Evolutionary conservation across 1,139 yeast species (phyloP).

Genomic region (Hanseniaspora uvarum): DNA sequence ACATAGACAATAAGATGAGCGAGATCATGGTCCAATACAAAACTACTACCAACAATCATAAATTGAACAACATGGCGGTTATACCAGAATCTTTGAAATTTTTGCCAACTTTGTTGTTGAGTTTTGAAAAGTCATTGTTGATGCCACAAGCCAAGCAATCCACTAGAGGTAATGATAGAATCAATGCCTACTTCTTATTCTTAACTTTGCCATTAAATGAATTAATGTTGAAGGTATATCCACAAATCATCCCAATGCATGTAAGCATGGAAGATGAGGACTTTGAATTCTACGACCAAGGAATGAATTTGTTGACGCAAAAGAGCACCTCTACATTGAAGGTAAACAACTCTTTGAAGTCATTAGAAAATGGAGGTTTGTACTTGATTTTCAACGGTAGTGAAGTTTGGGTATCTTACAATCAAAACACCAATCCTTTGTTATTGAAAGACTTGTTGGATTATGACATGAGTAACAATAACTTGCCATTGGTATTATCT

Average conservation of each 20-base stretch:
- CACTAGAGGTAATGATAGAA: constrained; percentile 48
- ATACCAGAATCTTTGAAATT: constrained; percentile 75
- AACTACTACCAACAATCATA: constrained; percentile 39
- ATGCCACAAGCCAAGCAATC: constrained; percentile 42
- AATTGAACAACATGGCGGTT: constrained; percentile 45
- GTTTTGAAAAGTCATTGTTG: constrained; percentile 60
- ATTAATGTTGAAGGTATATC: constrained; percentile 62
- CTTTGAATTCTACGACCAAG: constrained; percentile 39
- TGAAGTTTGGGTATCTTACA: constrained; percentile 55
- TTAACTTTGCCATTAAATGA: constrained; percentile 48
- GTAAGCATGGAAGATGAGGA: constrained; percentile 44
- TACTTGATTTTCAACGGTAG: constrained; percentile 67
- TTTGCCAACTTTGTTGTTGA: constrained; percentile 55
- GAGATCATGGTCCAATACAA: constrained; percentile 73
- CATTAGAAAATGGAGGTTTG: constrained; percentile 50
- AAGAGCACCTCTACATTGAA: constrained; percentile 37
- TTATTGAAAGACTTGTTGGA: constrained; percentile 72
- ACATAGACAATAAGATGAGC: constrained; percentile 54
- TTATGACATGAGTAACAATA: constrained; percentile 39
- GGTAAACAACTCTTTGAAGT: constrained; percentile 24
- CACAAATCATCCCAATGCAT: constrained; percentile 69
- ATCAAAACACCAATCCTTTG: constrained; percentile 56
- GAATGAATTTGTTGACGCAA: constrained; percentile 40
- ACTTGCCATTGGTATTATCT: constrained; percentile 27
- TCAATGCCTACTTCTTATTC: constrained; percentile 48